Base-by-base conservation (phyloP, 1,284 basidiomycete species). In the Phaffia rhodozyma region DNA sequence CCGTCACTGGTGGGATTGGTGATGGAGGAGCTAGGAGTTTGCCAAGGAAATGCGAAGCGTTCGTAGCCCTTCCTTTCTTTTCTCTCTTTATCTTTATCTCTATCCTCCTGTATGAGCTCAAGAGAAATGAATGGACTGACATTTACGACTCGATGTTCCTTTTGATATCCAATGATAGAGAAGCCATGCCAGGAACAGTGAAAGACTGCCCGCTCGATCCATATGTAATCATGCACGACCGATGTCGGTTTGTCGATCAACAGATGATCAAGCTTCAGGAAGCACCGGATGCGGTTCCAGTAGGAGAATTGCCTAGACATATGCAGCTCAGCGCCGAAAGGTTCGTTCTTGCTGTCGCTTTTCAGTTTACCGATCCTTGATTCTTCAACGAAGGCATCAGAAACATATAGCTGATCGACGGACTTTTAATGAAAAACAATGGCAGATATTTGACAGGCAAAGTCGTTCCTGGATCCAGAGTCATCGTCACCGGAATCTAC, bases 231-330 rank as follows among this genome's bases (percentile, higher is more conserved):
- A 80, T 98, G 16, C 96, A 99, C 76, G 89, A 92, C 62, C 90
- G 91, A 75, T 98, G 91, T 60, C 79, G 82, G 4, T 99, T 98
- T 74, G 87, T 94, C 32, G 96, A 99, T 74, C 90, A 93, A 71
- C 96, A 99, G 76, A 89, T 85, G 7, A 82, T 99, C 71, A 99
- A 99, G 75, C 82, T 99, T 20, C 96, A 99, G 75, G 96, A 99
- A 77, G 93, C 94, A 7, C 96, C 96, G 0, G 96, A 99, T 75
- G 97, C 97, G 91, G 96, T 99, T 0, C 96, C 96, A 2, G 92
- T 98, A 27, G 96, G 96, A 79, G 96, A 99, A 73, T 80, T 99
- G 55, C 96, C 96, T 5, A 79, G 93, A 52, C 96, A 98, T 75
- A 92, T 99, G 81, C 82, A 97, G 62, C 80, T 98, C 30, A 93